Conservation (phyloP, 371 early-diverging fungal species). For the Thermomucor indicae-seudaticae region DNA sequence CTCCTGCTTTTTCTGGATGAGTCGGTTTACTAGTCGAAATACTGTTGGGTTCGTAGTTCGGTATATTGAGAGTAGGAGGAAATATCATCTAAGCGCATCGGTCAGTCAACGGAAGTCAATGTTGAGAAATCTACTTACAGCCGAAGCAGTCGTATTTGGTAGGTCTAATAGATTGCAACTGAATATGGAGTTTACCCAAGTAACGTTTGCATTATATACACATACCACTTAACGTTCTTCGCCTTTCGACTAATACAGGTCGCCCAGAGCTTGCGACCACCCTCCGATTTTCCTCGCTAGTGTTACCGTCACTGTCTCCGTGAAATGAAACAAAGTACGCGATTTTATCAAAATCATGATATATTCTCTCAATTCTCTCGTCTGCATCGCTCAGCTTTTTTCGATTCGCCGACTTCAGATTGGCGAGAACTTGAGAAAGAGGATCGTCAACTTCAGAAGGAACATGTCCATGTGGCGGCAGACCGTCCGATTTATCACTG, state of each 20-base stretch:
- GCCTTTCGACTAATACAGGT: slow-evolving; percentile 10
- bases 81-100: slow-evolving; percentile 24
- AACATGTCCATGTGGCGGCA: slow-evolving; percentile 5
- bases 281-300: too few relatives aligned
- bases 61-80: slow-evolving; percentile 42
- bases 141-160: slow-evolving; percentile 30
- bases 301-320: slow-evolving; percentile 8
- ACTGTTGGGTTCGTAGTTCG: slow-evolving; percentile 24
- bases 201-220: too few relatives aligned
- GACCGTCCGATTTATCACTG: slow-evolving; percentile 49
- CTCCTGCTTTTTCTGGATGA: slow-evolving; percentile 11
- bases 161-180: slow-evolving; percentile 11
- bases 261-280: too few relatives aligned
- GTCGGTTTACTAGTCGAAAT: background rate
- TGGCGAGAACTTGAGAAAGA: slow-evolving; percentile 14
- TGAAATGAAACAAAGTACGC: slow-evolving; percentile 48
- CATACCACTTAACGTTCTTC: slow-evolving; percentile 22
- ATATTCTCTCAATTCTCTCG: slow-evolving; percentile 73
- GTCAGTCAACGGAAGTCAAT: background rate
- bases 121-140: slow-evolving; percentile 17
- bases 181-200: too few relatives aligned
- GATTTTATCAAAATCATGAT: slow-evolving; percentile 73
- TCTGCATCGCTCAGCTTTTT: slow-evolving; percentile 60
- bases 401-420: slow-evolving; percentile 11
- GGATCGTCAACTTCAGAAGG: background rate